A percentile compares a stretch with the other conserved stretches of the same genome.
phyloP scores from a whole-genome alignment of 2,329 filamentous ascomycete species.

The Colletotrichum gloeosporioides region DNA sequence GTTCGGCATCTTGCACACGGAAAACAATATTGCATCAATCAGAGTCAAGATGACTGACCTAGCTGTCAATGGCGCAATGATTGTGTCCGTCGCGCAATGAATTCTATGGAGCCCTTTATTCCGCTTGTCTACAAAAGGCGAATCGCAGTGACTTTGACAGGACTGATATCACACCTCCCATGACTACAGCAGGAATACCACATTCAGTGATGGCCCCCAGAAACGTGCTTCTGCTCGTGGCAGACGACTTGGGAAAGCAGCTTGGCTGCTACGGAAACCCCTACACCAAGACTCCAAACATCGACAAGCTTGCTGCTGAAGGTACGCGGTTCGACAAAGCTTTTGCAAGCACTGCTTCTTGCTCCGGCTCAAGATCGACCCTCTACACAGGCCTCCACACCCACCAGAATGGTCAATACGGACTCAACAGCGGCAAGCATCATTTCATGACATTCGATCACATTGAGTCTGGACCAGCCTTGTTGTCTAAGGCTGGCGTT shows the following conservation, averaged over 20 bases:
- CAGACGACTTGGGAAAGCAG: constrained; percentile 46
- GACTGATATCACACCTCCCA: background rate
- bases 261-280: constrained; percentile 40
- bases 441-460: constrained; percentile 48
- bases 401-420: constrained; percentile 53
- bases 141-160: background rate
- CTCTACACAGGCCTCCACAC: constrained; percentile 56
- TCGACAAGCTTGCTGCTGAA: constrained; percentile 43
- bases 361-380: constrained; percentile 49
- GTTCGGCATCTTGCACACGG: background rate
- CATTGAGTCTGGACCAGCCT: constrained; percentile 32
- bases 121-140: background rate
- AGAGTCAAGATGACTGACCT: background rate
- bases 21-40: background rate
- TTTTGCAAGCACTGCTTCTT: constrained; percentile 52
- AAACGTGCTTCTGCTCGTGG: constrained; percentile 44
- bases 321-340: constrained; percentile 42
- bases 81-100: background rate
- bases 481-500: background rate
- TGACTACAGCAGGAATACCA: background rate
- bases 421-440: constrained; percentile 39
- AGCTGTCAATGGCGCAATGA: background rate
- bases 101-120: background rate
- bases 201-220: constrained; percentile 18
- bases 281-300: constrained; percentile 39